These are phyloP conservation scores for Eucalyptus globulus DNA, from an alignment of 345 rosid species.

Conservation along the genomic window DNA sequence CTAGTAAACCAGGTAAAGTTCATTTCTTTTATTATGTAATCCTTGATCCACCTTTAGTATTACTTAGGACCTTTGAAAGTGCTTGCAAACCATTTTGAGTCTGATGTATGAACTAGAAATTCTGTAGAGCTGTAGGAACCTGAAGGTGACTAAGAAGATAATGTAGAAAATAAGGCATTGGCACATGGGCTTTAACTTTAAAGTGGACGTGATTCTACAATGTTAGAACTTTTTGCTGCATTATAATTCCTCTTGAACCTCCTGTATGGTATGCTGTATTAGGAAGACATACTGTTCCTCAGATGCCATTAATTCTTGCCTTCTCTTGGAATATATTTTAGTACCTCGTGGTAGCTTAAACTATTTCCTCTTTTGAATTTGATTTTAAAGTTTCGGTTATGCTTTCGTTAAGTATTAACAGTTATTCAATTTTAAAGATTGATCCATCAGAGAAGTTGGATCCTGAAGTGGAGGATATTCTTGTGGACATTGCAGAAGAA, in stretches of 20 bases:
- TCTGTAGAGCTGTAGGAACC: background rate
- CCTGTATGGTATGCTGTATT: background rate
- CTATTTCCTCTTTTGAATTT: background rate
- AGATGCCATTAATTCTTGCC: background rate
- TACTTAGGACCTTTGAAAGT: background rate
- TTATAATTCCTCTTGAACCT: background rate
- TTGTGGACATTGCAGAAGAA: constrained; percentile 89
- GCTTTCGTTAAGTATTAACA: background rate
- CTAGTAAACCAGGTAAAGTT: constrained; percentile 67
- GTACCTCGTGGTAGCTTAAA: background rate
- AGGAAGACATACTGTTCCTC: background rate
- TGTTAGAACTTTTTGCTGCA: background rate
- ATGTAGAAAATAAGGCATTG: background rate
- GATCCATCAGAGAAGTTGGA: constrained; percentile 88
- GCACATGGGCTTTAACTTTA: background rate
- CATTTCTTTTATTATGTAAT: background rate
- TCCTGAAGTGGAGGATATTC: constrained; percentile 90
- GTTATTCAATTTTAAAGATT: constrained; percentile 27
- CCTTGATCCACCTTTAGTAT: background rate
- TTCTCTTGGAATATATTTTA: background rate
- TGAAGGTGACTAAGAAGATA: background rate
- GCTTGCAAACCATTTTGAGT: background rate
- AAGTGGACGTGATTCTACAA: background rate
- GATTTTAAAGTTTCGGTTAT: background rate
- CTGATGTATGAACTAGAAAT: background rate